phyloP scores from a whole-genome alignment of 2,329 filamentous ascomycete species.

The Calonectria montana region DNA sequence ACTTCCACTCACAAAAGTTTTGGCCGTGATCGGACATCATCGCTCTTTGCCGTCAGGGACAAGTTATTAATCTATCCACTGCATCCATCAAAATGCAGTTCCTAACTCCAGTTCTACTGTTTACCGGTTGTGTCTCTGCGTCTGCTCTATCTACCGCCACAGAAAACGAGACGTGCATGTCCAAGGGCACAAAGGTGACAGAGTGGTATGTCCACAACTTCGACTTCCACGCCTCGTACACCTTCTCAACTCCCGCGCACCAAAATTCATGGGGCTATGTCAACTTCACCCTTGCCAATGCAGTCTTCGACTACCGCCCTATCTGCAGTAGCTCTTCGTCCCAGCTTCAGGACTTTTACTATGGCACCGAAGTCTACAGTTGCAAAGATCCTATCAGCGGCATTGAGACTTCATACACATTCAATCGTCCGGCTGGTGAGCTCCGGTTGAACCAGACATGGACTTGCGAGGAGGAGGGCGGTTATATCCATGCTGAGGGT shows the following conservation, averaged over 20 bases:
- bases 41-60: no score
- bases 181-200: background rate
- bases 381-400: background rate
- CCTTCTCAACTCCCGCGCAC: conserved; percentile 4
- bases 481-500: conserved; percentile 1
- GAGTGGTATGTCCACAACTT: conserved; percentile 9
- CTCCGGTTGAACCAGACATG: conserved; percentile 13
- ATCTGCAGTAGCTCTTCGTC: conserved; percentile 9
- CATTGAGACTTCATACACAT: background rate
- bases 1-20: background rate
- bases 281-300: conserved; percentile 12
- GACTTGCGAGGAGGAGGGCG: background rate
- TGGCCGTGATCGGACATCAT: no score
- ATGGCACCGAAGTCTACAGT: background rate
- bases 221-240: conserved; percentile 15
- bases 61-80: background rate
- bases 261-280: conserved; percentile 12
- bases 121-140: background rate
- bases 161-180: background rate
- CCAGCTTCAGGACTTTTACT: conserved; percentile 11
- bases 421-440: conserved; percentile 1
- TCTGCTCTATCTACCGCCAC: background rate
- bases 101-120: background rate
- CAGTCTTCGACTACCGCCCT: conserved; percentile 1
- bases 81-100: background rate